Percentiles rank a stretch among this genome's conserved stretches.
These are phyloP conservation scores for Tricholoma flavovirens DNA, from an alignment of 768 basidiomycete species.

Conservation along the genomic window DNA sequence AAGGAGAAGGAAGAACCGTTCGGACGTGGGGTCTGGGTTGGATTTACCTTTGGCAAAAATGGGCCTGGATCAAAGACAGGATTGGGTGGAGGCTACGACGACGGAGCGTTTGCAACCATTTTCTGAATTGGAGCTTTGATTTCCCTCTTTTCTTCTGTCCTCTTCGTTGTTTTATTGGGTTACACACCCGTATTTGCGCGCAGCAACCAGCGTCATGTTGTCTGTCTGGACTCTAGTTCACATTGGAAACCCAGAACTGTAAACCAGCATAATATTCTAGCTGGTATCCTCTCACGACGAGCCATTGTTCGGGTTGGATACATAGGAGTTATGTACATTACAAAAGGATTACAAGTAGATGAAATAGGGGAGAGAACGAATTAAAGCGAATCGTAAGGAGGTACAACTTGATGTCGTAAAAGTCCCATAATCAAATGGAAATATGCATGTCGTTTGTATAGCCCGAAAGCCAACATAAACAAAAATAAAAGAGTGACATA, in stretches of 20 bases:
- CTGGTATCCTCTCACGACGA: too few species aligned
- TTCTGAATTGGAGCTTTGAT: constrained; percentile 30
- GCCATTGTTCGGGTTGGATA: too few species aligned
- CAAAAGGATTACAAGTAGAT: constrained; percentile 5
- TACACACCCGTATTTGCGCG: not conserved
- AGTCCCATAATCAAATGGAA: not conserved
- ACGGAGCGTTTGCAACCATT: constrained; percentile 54
- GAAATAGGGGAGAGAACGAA: constrained; percentile 3
- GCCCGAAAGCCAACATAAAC: not conserved
- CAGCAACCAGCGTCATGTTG: not conserved
- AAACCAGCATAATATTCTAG: too few species aligned
- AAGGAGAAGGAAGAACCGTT: constrained; percentile 79
- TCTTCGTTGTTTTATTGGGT: not conserved
- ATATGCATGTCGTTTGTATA: not conserved
- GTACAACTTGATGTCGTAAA: not conserved
- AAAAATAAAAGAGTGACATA: not conserved
- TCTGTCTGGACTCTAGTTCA: not conserved
- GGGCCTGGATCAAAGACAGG: constrained; percentile 53
- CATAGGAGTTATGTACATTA: too few species aligned
- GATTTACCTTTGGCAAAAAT: constrained; percentile 89
- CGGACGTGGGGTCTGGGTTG: constrained; percentile 80
- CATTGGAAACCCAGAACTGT: not conserved
- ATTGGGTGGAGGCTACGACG: constrained; percentile 35
- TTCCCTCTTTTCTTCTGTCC: not conserved
- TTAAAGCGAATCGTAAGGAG: constrained; percentile 6